Conservation (phyloP, 768 basidiomycete species). For the Boletus eberwhitei region DNA sequence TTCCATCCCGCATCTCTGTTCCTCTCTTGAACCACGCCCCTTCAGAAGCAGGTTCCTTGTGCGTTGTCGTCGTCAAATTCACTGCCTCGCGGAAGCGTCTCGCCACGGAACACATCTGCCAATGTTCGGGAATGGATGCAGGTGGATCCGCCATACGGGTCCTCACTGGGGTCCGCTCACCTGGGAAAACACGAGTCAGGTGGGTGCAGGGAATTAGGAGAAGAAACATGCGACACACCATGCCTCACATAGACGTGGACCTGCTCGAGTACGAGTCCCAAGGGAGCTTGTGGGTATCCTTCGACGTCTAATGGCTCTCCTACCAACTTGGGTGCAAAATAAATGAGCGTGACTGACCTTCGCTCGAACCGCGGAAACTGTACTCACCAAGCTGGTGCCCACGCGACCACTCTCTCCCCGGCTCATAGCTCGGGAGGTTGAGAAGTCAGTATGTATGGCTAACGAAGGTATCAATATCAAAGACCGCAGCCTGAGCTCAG, state of each 20-base stretch:
- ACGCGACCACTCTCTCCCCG: not conserved
- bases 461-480: not conserved
- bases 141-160: slow-evolving; percentile 59
- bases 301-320: slow-evolving; percentile 56
- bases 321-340: slow-evolving; percentile 19
- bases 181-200: slow-evolving; percentile 33
- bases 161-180: slow-evolving; percentile 76
- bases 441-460: not conserved
- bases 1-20: slow-evolving; percentile 59
- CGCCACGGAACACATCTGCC: slow-evolving; percentile 61
- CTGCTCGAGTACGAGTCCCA: slow-evolving; percentile 57
- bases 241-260: slow-evolving; percentile 76
- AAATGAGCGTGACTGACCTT: not conserved
- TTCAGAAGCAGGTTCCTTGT: slow-evolving; percentile 12
- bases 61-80: slow-evolving; percentile 18
- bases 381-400: slow-evolving; percentile 13
- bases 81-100: slow-evolving; percentile 49
- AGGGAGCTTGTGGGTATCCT: slow-evolving; percentile 56
- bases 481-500: not conserved
- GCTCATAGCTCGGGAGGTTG: not conserved
- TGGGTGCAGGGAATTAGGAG: not conserved
- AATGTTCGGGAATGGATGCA: slow-evolving; percentile 63
- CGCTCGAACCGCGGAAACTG: not conserved
- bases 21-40: slow-evolving; percentile 41
- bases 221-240: slow-evolving; percentile 41